Evolutionary conservation across 768 basidiomycete genomes (phyloP).

Genomic region (Tulasnella sp.): DNA sequence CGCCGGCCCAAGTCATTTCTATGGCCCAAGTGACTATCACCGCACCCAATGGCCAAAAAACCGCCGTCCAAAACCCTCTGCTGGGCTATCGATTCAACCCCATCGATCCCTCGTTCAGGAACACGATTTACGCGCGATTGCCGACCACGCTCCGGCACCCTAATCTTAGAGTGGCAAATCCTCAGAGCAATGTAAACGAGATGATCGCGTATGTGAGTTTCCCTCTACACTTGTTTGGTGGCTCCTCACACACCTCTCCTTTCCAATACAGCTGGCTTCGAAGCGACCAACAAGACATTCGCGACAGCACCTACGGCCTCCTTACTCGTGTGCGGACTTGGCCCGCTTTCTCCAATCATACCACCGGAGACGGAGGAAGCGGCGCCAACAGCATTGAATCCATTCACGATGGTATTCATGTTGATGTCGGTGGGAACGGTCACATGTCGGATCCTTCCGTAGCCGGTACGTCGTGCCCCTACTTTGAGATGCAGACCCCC

Average conservation of each 20-base stretch:
- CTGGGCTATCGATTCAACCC: conserved; percentile 24
- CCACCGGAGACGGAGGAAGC: neutral
- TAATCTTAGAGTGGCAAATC: neutral
- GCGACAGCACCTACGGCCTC: conserved; percentile 4
- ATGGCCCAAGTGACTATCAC: conserved; percentile 40
- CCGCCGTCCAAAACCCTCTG: conserved; percentile 1
- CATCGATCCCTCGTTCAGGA: neutral
- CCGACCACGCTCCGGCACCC: neutral
- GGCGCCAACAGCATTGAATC: conserved; percentile 19
- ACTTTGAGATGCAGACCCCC: too few species aligned
- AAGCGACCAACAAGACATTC: neutral
- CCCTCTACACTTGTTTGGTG: neutral
- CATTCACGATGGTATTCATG: conserved; percentile 27
- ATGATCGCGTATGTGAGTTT: neutral
- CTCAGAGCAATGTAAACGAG: neutral
- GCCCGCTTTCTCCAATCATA: conserved; percentile 24
- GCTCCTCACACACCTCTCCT: neutral
- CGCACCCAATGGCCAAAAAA: conserved; percentile 37
- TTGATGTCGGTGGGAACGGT: conserved; percentile 8
- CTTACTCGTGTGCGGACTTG: conserved; percentile 11
- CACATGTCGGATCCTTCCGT: conserved; percentile 13
- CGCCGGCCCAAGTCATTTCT: conserved; percentile 44
- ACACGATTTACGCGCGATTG: neutral
- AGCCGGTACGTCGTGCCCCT: neutral
- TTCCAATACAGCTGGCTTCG: neutral